Conservation (phyloP, 768 basidiomycete genomes). For the Mrakia blollopis region DNA sequence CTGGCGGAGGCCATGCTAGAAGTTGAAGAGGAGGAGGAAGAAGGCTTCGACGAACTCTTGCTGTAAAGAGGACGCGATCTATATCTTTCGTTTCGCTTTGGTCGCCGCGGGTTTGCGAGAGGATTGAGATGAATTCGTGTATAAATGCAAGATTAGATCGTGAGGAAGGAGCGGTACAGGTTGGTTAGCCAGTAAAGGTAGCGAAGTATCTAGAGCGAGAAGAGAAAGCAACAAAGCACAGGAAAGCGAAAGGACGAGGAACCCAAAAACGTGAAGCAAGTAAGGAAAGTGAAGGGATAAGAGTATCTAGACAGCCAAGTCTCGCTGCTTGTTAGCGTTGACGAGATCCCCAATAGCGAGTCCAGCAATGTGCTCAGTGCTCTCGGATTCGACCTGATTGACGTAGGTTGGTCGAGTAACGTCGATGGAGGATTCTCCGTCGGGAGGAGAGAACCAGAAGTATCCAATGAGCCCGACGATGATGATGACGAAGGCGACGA, state of each 20-base stretch:
- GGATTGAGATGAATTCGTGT: too few relatives aligned
- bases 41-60: too few relatives aligned
- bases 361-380: conserved; percentile 9
- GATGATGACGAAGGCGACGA: conserved; percentile 68
- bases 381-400: conserved; percentile 10
- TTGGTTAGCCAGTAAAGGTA: too few relatives aligned
- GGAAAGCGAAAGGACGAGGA: background rate
- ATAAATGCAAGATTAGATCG: too few relatives aligned
- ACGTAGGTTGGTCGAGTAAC: conserved; percentile 20
- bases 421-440: background rate
- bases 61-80: too few relatives aligned
- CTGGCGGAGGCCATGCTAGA: too few relatives aligned
- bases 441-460: conserved; percentile 56
- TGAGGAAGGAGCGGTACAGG: too few relatives aligned
- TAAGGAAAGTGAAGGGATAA: background rate
- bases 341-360: conserved; percentile 11
- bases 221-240: background rate
- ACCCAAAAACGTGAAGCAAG: background rate
- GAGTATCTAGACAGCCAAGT: background rate
- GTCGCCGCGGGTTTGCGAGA: too few relatives aligned
- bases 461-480: conserved; percentile 70
- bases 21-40: too few relatives aligned
- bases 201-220: too few relatives aligned
- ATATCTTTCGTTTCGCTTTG: too few relatives aligned
- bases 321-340: background rate